Evolutionary conservation across 768 basidiomycete genomes (phyloP).

Genomic region (Agaricus sinodeliciosus): DNA sequence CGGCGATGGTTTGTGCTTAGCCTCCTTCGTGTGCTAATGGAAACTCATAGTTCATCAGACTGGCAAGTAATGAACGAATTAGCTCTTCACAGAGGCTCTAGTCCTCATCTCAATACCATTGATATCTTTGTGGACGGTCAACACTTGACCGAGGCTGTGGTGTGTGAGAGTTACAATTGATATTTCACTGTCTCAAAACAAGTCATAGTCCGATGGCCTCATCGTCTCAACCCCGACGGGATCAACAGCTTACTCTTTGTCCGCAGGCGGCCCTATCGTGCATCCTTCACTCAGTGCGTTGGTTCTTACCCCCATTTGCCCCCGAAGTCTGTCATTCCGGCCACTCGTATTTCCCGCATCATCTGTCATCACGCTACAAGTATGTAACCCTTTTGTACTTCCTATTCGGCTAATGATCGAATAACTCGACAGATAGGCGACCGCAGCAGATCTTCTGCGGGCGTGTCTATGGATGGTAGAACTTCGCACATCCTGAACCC

Average conservation of each 20-base stretch:
- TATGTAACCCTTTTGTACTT: constrained; percentile 26
- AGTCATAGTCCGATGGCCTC: constrained; percentile 77
- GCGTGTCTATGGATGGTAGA: constrained; percentile 91
- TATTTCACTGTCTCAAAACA: not conserved
- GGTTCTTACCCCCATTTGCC: constrained; percentile 93
- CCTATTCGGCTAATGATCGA: not conserved
- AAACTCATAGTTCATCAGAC: constrained; percentile 33
- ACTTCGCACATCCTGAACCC: constrained; percentile 76
- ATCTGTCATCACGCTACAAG: constrained; percentile 67
- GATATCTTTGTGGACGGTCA: constrained; percentile 93
- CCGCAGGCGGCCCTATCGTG: constrained; percentile 93
- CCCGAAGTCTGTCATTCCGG: constrained; percentile 85
- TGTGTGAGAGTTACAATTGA: constrained; percentile 32
- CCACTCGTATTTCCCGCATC: constrained; percentile 87
- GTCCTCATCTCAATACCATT: constrained; percentile 88
- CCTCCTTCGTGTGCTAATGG: not conserved
- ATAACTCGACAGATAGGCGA: constrained; percentile 61
- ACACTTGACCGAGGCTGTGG: constrained; percentile 92
- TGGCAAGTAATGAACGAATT: constrained; percentile 99
- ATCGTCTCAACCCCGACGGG: constrained; percentile 96
- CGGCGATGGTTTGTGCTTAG: constrained; percentile 43
- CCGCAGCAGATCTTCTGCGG: constrained; percentile 78
- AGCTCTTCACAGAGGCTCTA: constrained; percentile 84
- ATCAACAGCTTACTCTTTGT: constrained; percentile 93
- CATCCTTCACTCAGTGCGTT: constrained; percentile 88